These are phyloP conservation scores for Fragilaria radians DNA, from an alignment of 108 stramenopile species.

Conservation along the genomic window DNA sequence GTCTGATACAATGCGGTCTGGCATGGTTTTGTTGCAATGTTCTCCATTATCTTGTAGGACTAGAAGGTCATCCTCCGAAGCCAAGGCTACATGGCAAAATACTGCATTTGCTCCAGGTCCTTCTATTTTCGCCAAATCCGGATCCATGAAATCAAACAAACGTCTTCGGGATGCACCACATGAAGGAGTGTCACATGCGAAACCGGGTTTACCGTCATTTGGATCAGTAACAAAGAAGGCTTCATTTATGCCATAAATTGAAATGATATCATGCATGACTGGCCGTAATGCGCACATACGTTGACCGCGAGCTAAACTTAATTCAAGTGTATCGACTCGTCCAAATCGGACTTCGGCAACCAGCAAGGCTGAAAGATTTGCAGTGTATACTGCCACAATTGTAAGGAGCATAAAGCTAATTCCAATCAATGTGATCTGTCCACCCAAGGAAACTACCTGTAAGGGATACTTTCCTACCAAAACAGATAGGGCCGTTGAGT, in stretches of 20 bases:
- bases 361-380: slow-evolving; percentile 19
- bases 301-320: slow-evolving; percentile 8
- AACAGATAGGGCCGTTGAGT: slow-evolving; percentile 9
- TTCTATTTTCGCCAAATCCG: background rate
- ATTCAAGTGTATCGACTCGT: slow-evolving; percentile 4
- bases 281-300: slow-evolving; percentile 17
- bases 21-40: slow-evolving; percentile 22
- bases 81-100: slow-evolving; percentile 19
- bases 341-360: background rate
- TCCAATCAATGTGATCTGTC: slow-evolving; percentile 9
- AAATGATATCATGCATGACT: slow-evolving; percentile 4
- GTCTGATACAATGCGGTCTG: slow-evolving; percentile 3
- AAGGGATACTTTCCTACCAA: slow-evolving; percentile 7
- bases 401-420: slow-evolving; percentile 20
- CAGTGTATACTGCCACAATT: slow-evolving; percentile 20
- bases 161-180: slow-evolving; percentile 4
- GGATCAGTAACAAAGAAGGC: slow-evolving; percentile 9
- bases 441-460: slow-evolving; percentile 10
- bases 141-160: slow-evolving; percentile 19
- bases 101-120: too few relatives aligned
- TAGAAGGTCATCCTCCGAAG: slow-evolving; percentile 16
- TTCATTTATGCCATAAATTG: background rate
- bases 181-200: slow-evolving; percentile 13
- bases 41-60: slow-evolving; percentile 2
- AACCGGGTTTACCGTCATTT: slow-evolving; percentile 6